phyloP scores from a whole-genome alignment of 306 rosid species.

The Vigna mungo region DNA sequence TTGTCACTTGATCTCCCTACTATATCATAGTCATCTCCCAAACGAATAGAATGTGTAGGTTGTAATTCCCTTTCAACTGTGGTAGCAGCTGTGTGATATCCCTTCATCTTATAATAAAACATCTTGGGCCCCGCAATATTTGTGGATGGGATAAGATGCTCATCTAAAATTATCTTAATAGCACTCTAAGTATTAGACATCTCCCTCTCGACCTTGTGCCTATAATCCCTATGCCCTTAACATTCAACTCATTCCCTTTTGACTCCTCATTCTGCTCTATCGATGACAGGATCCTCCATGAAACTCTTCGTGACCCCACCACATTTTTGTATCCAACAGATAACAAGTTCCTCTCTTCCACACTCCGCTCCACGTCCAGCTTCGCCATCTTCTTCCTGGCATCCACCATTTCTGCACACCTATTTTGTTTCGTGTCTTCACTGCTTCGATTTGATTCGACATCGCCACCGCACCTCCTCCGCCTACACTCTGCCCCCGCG shows the following conservation, averaged over 20 bases:
- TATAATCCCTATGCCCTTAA: slow-evolving; percentile 43
- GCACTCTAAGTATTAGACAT: slow-evolving; percentile 52
- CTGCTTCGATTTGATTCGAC: too few relatives aligned
- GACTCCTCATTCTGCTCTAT: slow-evolving; percentile 55
- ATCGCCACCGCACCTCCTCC: too few relatives aligned
- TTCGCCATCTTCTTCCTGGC: slow-evolving; percentile 50
- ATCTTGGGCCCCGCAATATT: slow-evolving; percentile 44
- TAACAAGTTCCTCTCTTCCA: slow-evolving; percentile 58
- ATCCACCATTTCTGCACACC: slow-evolving; percentile 55
- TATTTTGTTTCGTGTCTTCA: too few relatives aligned
- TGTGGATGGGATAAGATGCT: slow-evolving; percentile 60
- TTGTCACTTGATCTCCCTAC: too few relatives aligned
- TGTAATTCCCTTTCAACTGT: too few relatives aligned
- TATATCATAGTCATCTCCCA: too few relatives aligned
- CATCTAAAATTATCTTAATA: slow-evolving; percentile 54
- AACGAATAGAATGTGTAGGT: too few relatives aligned
- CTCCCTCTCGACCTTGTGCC: slow-evolving; percentile 55
- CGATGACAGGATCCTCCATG: slow-evolving; percentile 58
- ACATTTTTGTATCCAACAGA: slow-evolving; percentile 59
- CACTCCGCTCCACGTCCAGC: slow-evolving; percentile 53
- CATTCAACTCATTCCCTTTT: slow-evolving; percentile 52
- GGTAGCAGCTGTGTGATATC: slow-evolving; percentile 33
- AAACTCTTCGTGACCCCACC: slow-evolving; percentile 53
- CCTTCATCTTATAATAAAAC: slow-evolving; percentile 60
- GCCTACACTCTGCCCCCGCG: too few relatives aligned